Evolutionary conservation across 1,284 basidiomycete genomes (phyloP).

Genomic region (Rhodotorula sp.): DNA sequence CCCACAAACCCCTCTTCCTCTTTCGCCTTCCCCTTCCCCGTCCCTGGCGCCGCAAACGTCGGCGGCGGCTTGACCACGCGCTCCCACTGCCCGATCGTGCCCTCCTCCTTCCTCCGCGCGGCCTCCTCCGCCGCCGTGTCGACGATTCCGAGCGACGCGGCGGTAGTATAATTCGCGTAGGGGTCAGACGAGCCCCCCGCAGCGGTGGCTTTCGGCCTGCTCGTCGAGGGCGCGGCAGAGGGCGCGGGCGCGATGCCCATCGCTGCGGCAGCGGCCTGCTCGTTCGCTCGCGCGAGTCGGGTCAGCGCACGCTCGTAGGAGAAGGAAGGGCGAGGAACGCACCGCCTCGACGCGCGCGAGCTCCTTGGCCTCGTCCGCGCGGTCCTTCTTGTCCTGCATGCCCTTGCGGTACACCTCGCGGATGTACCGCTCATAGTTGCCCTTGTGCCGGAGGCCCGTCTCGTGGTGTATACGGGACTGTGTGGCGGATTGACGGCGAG

Average conservation of each 20-base stretch:
- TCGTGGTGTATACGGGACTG: conserved; percentile 87
- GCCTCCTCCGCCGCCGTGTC: conserved; percentile 62
- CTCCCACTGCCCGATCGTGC: conserved; percentile 84
- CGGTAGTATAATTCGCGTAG: conserved; percentile 81
- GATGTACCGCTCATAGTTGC: conserved; percentile 89
- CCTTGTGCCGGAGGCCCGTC: conserved; percentile 88
- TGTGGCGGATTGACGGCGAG: too few relatives aligned
- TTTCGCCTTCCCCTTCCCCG: conserved; percentile 8
- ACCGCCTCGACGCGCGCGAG: conserved; percentile 84
- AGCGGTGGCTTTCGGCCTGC: conserved; percentile 38
- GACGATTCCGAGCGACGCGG: conserved; percentile 73
- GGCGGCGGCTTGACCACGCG: conserved; percentile 57
- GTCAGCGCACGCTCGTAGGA: conserved; percentile 26
- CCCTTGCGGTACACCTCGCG: conserved; percentile 90
- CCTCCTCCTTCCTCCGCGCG: conserved; percentile 64
- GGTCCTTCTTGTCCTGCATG: conserved; percentile 81
- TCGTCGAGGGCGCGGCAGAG: conserved; percentile 1
- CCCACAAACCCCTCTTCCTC: conserved; percentile 7
- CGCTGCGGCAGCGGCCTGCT: conserved; percentile 48
- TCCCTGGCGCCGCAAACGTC: not conserved
- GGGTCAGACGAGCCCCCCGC: conserved; percentile 60
- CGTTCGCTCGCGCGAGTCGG: conserved; percentile 5
- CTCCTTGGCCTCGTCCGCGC: conserved; percentile 79
- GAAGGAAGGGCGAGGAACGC: conserved; percentile 46
- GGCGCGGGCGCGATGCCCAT: conserved; percentile 39